phyloP scores from a whole-genome alignment of 352 stramenopile species.

The Phytophthora crassamura region DNA sequence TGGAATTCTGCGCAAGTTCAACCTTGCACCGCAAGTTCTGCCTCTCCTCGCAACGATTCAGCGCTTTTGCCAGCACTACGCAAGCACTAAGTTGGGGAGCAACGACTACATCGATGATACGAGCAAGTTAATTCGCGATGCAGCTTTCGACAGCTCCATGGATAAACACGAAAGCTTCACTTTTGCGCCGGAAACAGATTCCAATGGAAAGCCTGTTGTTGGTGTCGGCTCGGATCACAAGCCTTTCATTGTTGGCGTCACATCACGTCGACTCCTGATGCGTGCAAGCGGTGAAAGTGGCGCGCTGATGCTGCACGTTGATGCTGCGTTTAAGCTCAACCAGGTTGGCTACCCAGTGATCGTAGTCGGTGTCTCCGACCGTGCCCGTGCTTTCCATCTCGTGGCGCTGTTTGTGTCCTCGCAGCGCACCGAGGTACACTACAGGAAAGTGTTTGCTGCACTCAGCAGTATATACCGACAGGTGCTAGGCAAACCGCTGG shows the following conservation, averaged over 20 bases:
- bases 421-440: not conserved
- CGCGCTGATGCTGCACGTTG: slow-evolving; percentile 14
- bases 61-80: slow-evolving; percentile 9
- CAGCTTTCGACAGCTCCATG: not conserved
- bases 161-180: slow-evolving; percentile 2
- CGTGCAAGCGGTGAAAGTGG: too few relatives aligned
- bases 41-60: not conserved
- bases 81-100: not conserved
- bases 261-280: not conserved
- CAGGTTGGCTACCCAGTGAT: not conserved
- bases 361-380: not conserved
- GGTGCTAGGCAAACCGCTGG: slow-evolving; percentile 2
- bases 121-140: not conserved
- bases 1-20: not conserved
- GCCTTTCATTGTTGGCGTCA: slow-evolving; percentile 11
- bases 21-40: not conserved
- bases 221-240: not conserved
- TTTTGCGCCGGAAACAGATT: slow-evolving; percentile 9
- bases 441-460: not conserved
- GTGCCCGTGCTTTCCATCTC: not conserved
- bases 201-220: not conserved
- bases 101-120: slow-evolving; percentile 8
- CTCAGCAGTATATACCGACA: not conserved
- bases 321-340: slow-evolving; percentile 29
- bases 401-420: slow-evolving; percentile 1